Evolutionary conservation across 2,329 filamentous ascomycete species (phyloP).

Genomic region (Penicillium sp.): DNA sequence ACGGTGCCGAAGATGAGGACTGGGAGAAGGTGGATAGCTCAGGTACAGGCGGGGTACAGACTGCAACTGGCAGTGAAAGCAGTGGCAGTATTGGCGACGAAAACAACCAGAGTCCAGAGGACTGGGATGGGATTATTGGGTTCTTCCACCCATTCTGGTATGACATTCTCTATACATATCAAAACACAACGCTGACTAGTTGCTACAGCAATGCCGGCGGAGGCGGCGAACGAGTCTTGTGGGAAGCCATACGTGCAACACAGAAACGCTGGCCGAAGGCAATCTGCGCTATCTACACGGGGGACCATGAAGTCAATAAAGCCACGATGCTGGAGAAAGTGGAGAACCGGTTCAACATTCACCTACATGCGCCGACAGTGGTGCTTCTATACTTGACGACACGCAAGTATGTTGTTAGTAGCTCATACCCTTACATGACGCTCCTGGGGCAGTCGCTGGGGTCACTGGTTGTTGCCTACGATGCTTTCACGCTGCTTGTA

Average conservation of each 20-base stretch:
- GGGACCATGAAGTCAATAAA: slow-evolving; percentile 86
- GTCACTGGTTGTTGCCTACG: slow-evolving; percentile 81
- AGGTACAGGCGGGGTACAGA: slow-evolving; percentile 47
- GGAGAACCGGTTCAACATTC: slow-evolving; percentile 87
- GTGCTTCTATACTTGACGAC: slow-evolving; percentile 89
- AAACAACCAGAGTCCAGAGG: slow-evolving; percentile 35
- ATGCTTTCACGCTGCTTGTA: slow-evolving; percentile 86
- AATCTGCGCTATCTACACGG: slow-evolving; percentile 90
- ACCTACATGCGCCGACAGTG: slow-evolving; percentile 77
- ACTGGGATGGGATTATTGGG: slow-evolving; percentile 83
- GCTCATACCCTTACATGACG: slow-evolving; percentile 88
- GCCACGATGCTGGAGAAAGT: slow-evolving; percentile 74
- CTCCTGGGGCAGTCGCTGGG: slow-evolving; percentile 91
- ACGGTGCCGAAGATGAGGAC: slow-evolving; percentile 57
- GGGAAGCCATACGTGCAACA: slow-evolving; percentile 90
- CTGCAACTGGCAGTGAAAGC: slow-evolving; percentile 47
- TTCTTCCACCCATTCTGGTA: slow-evolving; percentile 99
- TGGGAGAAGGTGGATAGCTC: slow-evolving; percentile 68
- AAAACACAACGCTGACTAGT: slow-evolving; percentile 15
- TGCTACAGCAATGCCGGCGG: slow-evolving; percentile 80
- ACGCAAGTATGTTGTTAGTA: slow-evolving; percentile 79
- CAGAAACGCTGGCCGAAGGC: slow-evolving; percentile 86
- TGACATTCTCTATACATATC: slow-evolving; percentile 25
- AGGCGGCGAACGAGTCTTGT: slow-evolving; percentile 91
- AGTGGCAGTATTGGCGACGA: slow-evolving; percentile 42